Evolutionary conservation across 2,329 filamentous ascomycete genomes (phyloP), one percentile per base, ranked within the genome.

Genomic region (Microcyclosporella mali): DNA sequence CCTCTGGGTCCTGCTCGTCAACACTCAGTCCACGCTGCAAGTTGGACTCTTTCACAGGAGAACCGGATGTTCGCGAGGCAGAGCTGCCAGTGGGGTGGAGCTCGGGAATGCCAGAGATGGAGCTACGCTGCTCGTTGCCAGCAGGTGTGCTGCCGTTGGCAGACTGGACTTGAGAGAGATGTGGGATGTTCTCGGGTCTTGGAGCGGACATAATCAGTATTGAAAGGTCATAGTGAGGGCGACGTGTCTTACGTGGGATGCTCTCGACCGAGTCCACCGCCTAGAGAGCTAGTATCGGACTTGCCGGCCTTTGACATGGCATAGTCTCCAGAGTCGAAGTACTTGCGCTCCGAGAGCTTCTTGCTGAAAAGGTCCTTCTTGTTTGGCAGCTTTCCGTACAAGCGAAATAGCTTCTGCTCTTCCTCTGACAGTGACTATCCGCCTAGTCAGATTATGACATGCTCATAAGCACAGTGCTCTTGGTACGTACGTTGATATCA

Each of bases 341-440:
- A 94, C 72, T 94, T 98, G 74, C 92, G 89, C 68, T 97, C 92
- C 78, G 95, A 95, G 65, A 97, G 80, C 66, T 97, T 94, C 75
- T 97, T 97, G 75, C 94, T 88, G 59, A 97, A 83, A 61, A 95
- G 79, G 68, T 95, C 90, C 67, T 89, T 94, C 68, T 92, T 92
- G 69, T 85, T 94, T 53, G 92, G 92, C 48, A 97, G 83, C 72
- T 97, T 97, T 70, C 92, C 92, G 69, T 98, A 98, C 53, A 97
- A 83, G 55, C 89, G 85, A 77, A 97, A 92, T 63, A 97, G 83
- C 52, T 87, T 86, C 70, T 95, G 89, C 76, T 98, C 92, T 62
- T 98, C 92, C 49, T 89, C 84, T 41, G 85, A 85, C 69, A 98
- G 79, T 56, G 87, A 85, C 92, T 97, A 66, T 45, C 33, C 41